phyloP scores from a whole-genome alignment of 345 rosid genomes.

The Heritiera littoralis region DNA sequence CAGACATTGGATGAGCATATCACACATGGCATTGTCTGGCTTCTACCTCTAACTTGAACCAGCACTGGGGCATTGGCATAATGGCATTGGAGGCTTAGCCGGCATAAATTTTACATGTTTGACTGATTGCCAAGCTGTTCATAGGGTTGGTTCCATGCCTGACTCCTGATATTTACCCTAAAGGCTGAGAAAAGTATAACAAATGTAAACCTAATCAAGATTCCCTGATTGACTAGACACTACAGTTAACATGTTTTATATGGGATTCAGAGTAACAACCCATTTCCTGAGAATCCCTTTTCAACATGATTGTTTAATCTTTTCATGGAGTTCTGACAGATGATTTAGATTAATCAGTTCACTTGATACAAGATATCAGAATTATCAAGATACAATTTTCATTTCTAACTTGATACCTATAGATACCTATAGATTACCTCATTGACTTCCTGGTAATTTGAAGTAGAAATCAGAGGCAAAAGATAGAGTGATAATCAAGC shows the following conservation, averaged over 20 bases:
- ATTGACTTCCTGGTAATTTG: not conserved
- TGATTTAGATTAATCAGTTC: not conserved
- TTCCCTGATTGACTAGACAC: too few species aligned
- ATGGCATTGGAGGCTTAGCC: not conserved
- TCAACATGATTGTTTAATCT: not conserved
- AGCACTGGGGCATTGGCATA: not conserved
- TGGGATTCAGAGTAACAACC: not conserved
- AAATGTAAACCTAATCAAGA: not conserved
- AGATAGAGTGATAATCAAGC: too few species aligned
- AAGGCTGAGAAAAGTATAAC: not conserved
- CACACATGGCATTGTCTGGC: conserved; percentile 14
- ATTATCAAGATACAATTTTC: too few species aligned
- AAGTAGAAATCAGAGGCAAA: not conserved
- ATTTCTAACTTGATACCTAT: too few species aligned
- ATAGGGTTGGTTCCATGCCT: not conserved
- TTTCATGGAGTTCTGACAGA: not conserved
- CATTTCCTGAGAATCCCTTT: not conserved
- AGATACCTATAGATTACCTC: not conserved
- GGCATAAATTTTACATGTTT: not conserved
- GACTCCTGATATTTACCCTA: not conserved
- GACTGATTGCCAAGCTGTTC: not conserved
- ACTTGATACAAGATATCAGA: not conserved
- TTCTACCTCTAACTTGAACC: not conserved
- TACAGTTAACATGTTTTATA: too few species aligned
- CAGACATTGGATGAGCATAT: not conserved